Conservation (phyloP, 345 rosid species). For the Salix udensis region DNA sequence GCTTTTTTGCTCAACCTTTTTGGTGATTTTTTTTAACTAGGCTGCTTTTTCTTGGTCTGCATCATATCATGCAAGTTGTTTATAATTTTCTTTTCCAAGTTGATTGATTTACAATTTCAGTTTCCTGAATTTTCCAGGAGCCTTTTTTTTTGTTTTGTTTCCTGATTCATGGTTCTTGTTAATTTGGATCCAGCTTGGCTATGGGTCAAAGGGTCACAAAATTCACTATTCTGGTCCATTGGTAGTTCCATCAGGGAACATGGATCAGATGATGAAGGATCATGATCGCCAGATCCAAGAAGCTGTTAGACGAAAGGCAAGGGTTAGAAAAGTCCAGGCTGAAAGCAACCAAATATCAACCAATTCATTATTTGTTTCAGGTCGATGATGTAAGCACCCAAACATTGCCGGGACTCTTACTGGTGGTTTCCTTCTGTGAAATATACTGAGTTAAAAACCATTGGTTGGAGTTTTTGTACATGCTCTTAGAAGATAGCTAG, state of each 20-base stretch:
- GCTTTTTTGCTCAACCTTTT: background rate
- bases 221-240: slow-evolving; percentile 95
- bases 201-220: slow-evolving; percentile 88
- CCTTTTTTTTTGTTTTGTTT: background rate
- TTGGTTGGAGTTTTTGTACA: slow-evolving; percentile 35
- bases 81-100: background rate
- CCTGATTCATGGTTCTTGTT: slow-evolving; percentile 1
- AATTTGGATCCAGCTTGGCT: slow-evolving; percentile 51
- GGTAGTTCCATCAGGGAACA: slow-evolving; percentile 74
- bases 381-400: slow-evolving; percentile 50
- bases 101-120: no score
- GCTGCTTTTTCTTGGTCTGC: background rate
- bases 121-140: no score
- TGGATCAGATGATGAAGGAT: slow-evolving; percentile 94
- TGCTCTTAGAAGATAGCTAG: slow-evolving; percentile 27
- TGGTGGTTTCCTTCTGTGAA: slow-evolving; percentile 24
- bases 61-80: background rate
- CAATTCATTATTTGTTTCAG: slow-evolving; percentile 67
- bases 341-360: slow-evolving; percentile 59
- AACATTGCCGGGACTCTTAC: slow-evolving; percentile 15
- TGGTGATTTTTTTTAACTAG: background rate
- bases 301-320: slow-evolving; percentile 84
- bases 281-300: slow-evolving; percentile 98
- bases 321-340: slow-evolving; percentile 59
- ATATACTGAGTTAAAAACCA: slow-evolving; percentile 5